A percentile compares a stretch with the other conserved stretches of the same genome.
Evolutionary conservation across 257 asterid species (phyloP).

Genomic region (Nicotiana obtusifolia): DNA sequence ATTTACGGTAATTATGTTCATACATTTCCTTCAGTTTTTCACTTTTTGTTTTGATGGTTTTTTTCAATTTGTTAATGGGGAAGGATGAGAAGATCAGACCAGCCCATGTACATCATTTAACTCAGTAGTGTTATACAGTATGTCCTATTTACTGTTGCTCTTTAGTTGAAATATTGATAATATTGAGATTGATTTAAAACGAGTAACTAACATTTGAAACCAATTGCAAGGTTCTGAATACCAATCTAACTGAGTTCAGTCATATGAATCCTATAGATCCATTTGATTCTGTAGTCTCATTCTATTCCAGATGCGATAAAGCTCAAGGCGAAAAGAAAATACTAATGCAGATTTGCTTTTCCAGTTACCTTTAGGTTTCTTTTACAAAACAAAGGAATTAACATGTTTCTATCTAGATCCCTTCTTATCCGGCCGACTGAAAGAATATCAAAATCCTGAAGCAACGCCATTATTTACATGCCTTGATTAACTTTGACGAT

Average conservation of each 20-base stretch:
- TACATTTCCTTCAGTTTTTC: neutral
- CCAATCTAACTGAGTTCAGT: too few species aligned
- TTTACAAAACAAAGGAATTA: too few species aligned
- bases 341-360: too few species aligned
- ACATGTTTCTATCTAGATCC: neutral
- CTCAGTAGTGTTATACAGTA: neutral
- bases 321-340: too few species aligned
- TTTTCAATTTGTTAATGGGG: neutral
- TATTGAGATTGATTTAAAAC: neutral
- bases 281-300: too few species aligned
- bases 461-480: conserved; percentile 40
- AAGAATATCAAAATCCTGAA: conserved; percentile 25
- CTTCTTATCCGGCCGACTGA: conserved; percentile 41
- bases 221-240: neutral
- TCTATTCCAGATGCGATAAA: too few species aligned
- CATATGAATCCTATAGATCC: too few species aligned
- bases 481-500: conserved; percentile 19
- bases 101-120: neutral
- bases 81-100: neutral
- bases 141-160: neutral
- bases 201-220: neutral
- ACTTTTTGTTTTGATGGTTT: neutral
- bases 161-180: neutral
- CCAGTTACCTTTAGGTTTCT: too few species aligned
- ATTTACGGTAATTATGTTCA: conserved; percentile 6